Base-by-base conservation (phyloP, 2,329 filamentous ascomycete genomes). In the Penicillium nordicum region DNA sequence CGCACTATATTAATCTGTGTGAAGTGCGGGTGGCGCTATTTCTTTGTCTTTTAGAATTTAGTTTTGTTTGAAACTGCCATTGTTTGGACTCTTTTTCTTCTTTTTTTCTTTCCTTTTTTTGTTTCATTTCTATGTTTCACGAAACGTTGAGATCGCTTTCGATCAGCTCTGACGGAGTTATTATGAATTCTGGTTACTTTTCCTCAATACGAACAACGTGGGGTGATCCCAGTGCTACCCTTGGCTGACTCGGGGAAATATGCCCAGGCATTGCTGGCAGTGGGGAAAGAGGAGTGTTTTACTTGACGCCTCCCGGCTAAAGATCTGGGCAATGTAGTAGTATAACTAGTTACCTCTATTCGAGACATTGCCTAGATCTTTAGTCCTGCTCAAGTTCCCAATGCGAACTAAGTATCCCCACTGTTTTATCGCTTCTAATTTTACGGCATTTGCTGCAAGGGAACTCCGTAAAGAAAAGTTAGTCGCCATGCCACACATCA, bases 401-500 rank as follows among this genome's bases (percentile, higher is more conserved):
- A 14, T 30, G 14, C 41, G 25, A 46, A 37, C 48, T 52, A 46
- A 45, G 21, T n/a, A 52, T 46, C 41, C 18, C 38, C 12, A 23
- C 29, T 18, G 25, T 27, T 36, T 32, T 7, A 16, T 27, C 21
- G 21, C 21, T 37, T 29, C 37, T 25, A 12, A 29, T 23, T 43
- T 30, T 42, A 50, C 30, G n/a, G n/a, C 25, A 12, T 42, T 30
- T 32, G 27, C 40, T 34, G 14, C 40, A 55, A 37, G 52, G 45
- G 27, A 38, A 21, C 27, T 32, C 21, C 32, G 30, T 10, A 18
- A 11, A 30, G 9, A 30, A 37, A 53, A 49, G 9, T 44, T 38
- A 46, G 41, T 51, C 40, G 38, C 27, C 25, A 10, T 49, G 51
- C 45, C 41, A 55, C 41, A 34, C 48, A 55, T 46, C 34, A 46